Evolutionary conservation across 169 alveolate genomes (phyloP).

Genomic region (Ichthyophthirius multifiliis): DNA sequence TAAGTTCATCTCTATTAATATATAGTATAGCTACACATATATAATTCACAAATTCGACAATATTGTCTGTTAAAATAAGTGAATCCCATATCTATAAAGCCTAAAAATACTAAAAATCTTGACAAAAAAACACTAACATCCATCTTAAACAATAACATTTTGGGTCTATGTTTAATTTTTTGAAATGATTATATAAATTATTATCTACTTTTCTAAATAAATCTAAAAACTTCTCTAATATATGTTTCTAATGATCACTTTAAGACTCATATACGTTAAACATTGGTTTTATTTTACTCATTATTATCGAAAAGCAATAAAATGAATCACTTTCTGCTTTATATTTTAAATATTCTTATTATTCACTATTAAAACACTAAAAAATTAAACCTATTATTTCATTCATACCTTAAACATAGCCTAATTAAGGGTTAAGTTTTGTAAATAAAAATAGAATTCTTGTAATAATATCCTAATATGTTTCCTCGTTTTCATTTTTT

Average conservation of each 20-base stretch:
- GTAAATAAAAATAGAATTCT: constrained; percentile 82
- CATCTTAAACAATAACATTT: constrained; percentile 54
- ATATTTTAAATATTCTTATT: constrained; percentile 48
- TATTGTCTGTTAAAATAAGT: constrained; percentile 42
- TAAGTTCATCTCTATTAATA: constrained; percentile 23
- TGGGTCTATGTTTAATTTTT: constrained; percentile 46
- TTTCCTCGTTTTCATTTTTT: constrained; percentile 11
- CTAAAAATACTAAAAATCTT: constrained; percentile 58
- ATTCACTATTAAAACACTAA: constrained; percentile 62
- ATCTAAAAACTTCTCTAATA: constrained; percentile 42
- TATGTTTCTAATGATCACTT: constrained; percentile 51
- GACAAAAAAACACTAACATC: constrained; percentile 64
- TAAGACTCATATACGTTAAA: constrained; percentile 48
- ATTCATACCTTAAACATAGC: constrained; percentile 90
- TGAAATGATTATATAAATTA: constrained; percentile 51
- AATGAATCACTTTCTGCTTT: constrained; percentile 87
- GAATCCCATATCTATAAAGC: constrained; percentile 70
- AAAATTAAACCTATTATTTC: constrained; percentile 83
- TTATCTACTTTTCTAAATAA: constrained; percentile 53
- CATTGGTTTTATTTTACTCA: constrained; percentile 73
- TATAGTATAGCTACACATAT: constrained; percentile 52
- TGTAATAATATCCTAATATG: constrained; percentile 59
- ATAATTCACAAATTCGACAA: constrained; percentile 43
- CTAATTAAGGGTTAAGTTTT: constrained; percentile 71
- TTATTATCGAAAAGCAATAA: constrained; percentile 80